These are phyloP conservation scores for Priceomyces castillae DNA, from an alignment of 805 yeast genomes.

Conservation along the genomic window DNA sequence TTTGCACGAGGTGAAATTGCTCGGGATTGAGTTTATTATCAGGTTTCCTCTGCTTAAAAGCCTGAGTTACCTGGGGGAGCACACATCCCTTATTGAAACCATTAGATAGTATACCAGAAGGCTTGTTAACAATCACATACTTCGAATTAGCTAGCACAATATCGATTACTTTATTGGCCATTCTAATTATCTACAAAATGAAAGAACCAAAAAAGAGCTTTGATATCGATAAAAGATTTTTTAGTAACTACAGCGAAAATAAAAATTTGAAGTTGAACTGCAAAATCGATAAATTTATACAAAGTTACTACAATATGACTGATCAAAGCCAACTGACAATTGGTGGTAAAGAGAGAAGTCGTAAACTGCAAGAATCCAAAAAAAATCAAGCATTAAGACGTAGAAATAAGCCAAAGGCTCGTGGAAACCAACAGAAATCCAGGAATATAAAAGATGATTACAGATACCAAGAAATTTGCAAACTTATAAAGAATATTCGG, in stretches of 20 bases:
- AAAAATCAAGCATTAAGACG: background rate
- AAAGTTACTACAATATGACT: too few relatives aligned
- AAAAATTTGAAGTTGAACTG: too few relatives aligned
- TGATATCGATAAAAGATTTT: too few relatives aligned
- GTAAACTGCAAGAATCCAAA: background rate
- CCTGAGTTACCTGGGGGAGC: constrained; percentile 13
- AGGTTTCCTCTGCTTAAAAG: constrained; percentile 11
- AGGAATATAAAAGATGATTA: constrained; percentile 17
- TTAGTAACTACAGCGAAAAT: too few relatives aligned
- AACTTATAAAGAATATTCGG: constrained; percentile 26
- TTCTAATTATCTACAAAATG: too few relatives aligned
- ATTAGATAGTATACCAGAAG: constrained; percentile 18
- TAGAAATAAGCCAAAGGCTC: background rate
- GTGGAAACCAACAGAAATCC: constrained; percentile 1
- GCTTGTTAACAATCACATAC: constrained; percentile 20
- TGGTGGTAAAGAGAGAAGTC: background rate
- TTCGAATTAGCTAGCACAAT: constrained; percentile 16
- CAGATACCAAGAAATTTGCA: constrained; percentile 30
- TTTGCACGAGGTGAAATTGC: constrained; percentile 15
- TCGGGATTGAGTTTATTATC: constrained; percentile 9
- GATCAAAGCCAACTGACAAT: too few relatives aligned
- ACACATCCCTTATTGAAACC: constrained; percentile 10
- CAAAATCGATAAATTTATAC: too few relatives aligned
- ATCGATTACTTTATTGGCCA: constrained; percentile 7
- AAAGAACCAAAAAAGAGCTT: too few relatives aligned